Base-by-base conservation (phyloP, 1,139 yeast genomes). In the Tardiomyces depauwii region DNA sequence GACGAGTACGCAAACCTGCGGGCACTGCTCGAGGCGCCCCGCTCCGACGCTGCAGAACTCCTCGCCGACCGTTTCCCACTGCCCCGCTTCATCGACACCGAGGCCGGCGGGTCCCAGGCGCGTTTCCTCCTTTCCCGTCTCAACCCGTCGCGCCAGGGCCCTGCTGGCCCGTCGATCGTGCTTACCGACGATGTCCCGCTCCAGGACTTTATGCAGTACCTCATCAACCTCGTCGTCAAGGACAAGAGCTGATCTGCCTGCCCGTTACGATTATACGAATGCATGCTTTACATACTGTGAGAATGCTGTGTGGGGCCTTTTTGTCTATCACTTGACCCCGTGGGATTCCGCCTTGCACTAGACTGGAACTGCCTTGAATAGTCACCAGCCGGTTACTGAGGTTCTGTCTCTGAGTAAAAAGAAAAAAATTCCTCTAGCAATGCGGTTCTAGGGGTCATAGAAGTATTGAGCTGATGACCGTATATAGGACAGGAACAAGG, bases 161-260 rank as follows among this genome's bases (percentile, higher is more conserved):
- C 71, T 30, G 72, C 72, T 47, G 79, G 78, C 42, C 66, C 77
- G 18, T 88, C 94, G 16, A 7, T 10, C 21, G 96, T 89, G 42
- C 78, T 89, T 62, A 89, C 97, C 30, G 97, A 89, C 67, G 97
- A 89, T 70, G 96, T 88, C 42, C 80, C 91, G 44, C 74, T 88
- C 63, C 95, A 88, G 70, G 87, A 85, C 39, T 88, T 88, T 63
- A 88, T 88, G 93, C 77, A 82, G 49, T 95, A 87, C 67, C 76
- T 88, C 61, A 89, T 85, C 62, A 84, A 84, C 65, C 74, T 86
- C 12, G 38, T 41, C 7, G 40, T 46, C 25, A 33, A 32, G 27
- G 39, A 19, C 23, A 43, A 43, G 41, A 33, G 11, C 25, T 21
- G 7, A 21, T 21, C n/a, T 21, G 7, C 7, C 25, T 21, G 25